Base-by-base conservation (phyloP, 345 rosid genomes). In the Boechera retrofracta region DNA sequence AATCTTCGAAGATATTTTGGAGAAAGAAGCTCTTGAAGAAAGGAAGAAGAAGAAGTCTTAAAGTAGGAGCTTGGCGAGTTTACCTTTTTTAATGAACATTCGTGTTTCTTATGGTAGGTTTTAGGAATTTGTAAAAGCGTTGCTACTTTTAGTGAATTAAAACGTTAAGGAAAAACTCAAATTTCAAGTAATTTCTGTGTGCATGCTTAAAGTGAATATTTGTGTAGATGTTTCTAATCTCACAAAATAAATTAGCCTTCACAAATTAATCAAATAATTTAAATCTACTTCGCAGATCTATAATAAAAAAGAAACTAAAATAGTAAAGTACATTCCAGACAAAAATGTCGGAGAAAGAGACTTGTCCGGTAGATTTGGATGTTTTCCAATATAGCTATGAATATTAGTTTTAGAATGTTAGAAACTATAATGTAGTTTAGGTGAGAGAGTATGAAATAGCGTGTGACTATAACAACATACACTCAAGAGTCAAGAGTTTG, bases 81-180 rank as follows among this genome's bases (percentile, higher is more conserved):
- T 59, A 28, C 7, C 35, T 32, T 67, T 39, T 41, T 55, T 49
- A 72, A 21, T 52, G 35, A 49, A 57, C 73, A 65, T 72, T 73
- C 21, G 35, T 16, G 65, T 60, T 67, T 67, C 52, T 73, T 51
- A 52, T 61, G 52, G 36, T 79, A 73, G 77, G 55, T 66, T 26
- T 47, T 73, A 73, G 82, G 74, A 67, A 44, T 61, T 52, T 79
- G 74, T 79, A 61, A 59, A 73, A 79, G 44, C 35, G 10, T 60
- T 68, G 52, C 66, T 73, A 60, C 52, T 44, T 52, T 73, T 73
- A 58, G 69, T 70, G 31, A 45, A 54, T 54, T 41, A 38, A 55
- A 62, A 10, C 5, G 18, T 53, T 42, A 29, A 41, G 36, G 13
- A 24, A 15, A 69, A 53, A 26, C 5, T 35, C 15, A 21, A 36